Evolutionary conservation across 257 asterid genomes (phyloP).

Genomic region (Nemophila menziesii): DNA sequence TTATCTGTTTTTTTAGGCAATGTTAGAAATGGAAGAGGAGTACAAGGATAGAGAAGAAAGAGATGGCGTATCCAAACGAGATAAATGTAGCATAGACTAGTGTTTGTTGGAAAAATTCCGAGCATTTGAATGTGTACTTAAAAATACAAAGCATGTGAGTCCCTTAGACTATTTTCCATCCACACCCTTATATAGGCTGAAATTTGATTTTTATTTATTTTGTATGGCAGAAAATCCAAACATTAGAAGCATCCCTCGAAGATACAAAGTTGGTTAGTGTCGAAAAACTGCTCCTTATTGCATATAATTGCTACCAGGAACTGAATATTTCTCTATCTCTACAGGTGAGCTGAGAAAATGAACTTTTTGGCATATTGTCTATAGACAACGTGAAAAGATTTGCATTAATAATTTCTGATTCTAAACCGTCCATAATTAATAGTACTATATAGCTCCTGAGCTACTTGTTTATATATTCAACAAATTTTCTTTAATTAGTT

Average conservation of each 20-base stretch:
- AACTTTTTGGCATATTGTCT: no score
- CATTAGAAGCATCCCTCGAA: conserved; percentile 41
- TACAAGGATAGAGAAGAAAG: conserved; percentile 3
- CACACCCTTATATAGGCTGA: neutral
- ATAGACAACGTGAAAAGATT: no score
- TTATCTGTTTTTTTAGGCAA: conserved; percentile 21
- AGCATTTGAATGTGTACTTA: conserved; percentile 34
- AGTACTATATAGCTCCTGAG: no score
- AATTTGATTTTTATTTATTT: neutral
- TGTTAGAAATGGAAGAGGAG: conserved; percentile 27
- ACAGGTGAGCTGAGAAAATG: conserved; percentile 48
- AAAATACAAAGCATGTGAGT: no score
- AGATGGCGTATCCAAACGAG: conserved; percentile 7
- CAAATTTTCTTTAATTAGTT: no score
- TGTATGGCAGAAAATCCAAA: conserved; percentile 42
- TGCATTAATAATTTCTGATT: no score
- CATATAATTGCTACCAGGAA: neutral
- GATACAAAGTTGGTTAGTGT: conserved; percentile 57
- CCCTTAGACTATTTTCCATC: no score
- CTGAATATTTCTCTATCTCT: neutral
- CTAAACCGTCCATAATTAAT: no score
- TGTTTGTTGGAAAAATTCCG: conserved; percentile 22
- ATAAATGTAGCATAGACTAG: conserved; percentile 2
- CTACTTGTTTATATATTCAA: no score
- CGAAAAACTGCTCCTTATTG: neutral